These are phyloP conservation scores for Coprinopsis sp. DNA, from an alignment of 768 basidiomycete genomes.

Conservation along the genomic window DNA sequence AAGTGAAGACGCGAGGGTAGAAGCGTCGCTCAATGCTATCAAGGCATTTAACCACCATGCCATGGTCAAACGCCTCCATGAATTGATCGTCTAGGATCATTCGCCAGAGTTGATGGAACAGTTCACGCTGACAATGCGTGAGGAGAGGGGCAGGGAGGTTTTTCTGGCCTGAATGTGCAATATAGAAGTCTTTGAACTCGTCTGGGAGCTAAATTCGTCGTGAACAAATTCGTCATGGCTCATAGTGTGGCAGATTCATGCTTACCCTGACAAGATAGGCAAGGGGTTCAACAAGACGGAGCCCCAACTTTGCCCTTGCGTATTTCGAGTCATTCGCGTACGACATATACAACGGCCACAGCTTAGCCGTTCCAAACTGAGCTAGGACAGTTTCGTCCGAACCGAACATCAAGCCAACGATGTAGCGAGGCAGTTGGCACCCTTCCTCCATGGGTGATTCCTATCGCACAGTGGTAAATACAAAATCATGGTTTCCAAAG, in stretches of 20 bases:
- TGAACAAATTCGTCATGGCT: neutral
- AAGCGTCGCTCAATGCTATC: slow-evolving; percentile 9
- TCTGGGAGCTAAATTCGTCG: slow-evolving; percentile 15
- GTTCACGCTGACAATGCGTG: slow-evolving; percentile 15
- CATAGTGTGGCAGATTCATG: neutral
- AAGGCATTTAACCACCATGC: slow-evolving; percentile 10
- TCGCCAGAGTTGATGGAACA: slow-evolving; percentile 16
- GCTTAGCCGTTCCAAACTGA: too few species aligned
- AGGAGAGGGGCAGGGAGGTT: slow-evolving; percentile 8
- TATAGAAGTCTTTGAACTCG: slow-evolving; percentile 16
- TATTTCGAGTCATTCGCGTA: too few species aligned
- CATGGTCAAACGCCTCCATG: slow-evolving; percentile 18
- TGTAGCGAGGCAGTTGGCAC: neutral
- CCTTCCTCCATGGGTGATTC: neutral
- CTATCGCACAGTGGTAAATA: neutral
- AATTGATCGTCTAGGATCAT: slow-evolving; percentile 15
- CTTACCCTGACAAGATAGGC: slow-evolving; percentile 14
- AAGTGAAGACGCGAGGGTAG: slow-evolving; percentile 17
- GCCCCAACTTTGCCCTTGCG: too few species aligned
- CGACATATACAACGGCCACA: too few species aligned
- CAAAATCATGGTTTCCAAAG: too few species aligned
- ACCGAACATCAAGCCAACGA: slow-evolving; percentile 11
- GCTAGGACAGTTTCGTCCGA: neutral
- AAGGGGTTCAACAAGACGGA: slow-evolving; percentile 10
- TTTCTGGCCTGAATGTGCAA: slow-evolving; percentile 3